A percentile compares a stretch with the other conserved stretches of the same genome.
Evolutionary conservation across 768 basidiomycete species (phyloP).

Genomic region (Suillus spraguei): DNA sequence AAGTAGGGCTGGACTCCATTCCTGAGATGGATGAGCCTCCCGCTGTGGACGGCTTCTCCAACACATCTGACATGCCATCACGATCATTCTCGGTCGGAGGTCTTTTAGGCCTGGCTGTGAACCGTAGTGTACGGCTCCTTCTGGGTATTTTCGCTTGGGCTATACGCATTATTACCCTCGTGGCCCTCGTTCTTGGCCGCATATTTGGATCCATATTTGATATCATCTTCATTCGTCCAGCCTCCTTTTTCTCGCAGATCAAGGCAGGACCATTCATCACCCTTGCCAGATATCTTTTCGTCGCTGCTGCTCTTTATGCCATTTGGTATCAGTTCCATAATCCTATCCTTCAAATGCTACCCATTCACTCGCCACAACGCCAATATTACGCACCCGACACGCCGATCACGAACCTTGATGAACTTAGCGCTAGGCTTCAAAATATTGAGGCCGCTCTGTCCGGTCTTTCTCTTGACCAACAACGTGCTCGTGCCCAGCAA

Average conservation of each 20-base stretch:
- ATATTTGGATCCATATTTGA: conserved; percentile 53
- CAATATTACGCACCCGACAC: conserved; percentile 56
- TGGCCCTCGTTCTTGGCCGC: conserved; percentile 48
- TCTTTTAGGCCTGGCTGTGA: conserved; percentile 45
- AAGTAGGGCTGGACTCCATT: conserved; percentile 62
- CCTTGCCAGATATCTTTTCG: conserved; percentile 43
- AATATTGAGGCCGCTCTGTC: conserved; percentile 66
- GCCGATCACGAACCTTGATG: conserved; percentile 67
- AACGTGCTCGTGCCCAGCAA: conserved; percentile 50
- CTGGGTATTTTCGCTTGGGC: conserved; percentile 26
- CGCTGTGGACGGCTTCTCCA: conserved; percentile 27
- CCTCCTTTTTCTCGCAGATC: conserved; percentile 39
- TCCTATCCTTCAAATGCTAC: conserved; percentile 34
- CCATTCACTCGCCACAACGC: conserved; percentile 33
- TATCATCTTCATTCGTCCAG: conserved; percentile 50
- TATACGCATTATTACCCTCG: conserved; percentile 31
- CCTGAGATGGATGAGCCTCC: conserved; percentile 63
- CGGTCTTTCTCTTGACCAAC: conserved; percentile 56
- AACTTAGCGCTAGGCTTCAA: conserved; percentile 62
- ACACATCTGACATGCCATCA: conserved; percentile 23
- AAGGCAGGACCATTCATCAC: conserved; percentile 33
- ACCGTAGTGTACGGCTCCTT: conserved; percentile 35
- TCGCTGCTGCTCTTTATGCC: conserved; percentile 47
- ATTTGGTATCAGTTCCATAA: conserved; percentile 46
- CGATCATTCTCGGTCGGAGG: conserved; percentile 48